Evolutionary conservation across 169 alveolate genomes (phyloP).

Genomic region (Theileria parva): DNA sequence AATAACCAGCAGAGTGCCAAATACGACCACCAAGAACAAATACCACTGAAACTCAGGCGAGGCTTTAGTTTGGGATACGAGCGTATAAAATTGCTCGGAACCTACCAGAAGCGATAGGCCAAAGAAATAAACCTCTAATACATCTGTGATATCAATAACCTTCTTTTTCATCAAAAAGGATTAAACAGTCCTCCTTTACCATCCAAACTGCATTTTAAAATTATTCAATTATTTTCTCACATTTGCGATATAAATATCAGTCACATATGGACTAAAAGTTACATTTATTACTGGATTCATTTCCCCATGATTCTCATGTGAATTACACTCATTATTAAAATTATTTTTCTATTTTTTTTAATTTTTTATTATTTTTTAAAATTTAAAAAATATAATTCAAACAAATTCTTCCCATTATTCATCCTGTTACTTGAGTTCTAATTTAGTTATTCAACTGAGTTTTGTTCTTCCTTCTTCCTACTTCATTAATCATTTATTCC

Average conservation of each 20-base stretch:
- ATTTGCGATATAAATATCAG: not conserved
- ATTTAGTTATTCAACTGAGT: not conserved
- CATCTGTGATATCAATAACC: not conserved
- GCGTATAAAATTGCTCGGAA: slow-evolving; percentile 22
- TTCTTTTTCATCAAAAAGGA: not conserved
- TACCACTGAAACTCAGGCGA: not conserved
- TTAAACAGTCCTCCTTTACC: not conserved
- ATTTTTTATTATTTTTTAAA: too few species aligned
- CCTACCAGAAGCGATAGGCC: slow-evolving; percentile 32
- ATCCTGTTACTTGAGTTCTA: not conserved
- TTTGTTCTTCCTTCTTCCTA: not conserved
- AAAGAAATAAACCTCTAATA: slow-evolving; percentile 11
- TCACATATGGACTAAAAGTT: not conserved
- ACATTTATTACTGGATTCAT: not conserved
- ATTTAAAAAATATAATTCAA: too few species aligned
- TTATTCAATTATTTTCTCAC: not conserved
- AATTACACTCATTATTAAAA: not conserved
- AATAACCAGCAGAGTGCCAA: not conserved
- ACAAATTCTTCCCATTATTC: not conserved
- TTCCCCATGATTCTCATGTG: not conserved
- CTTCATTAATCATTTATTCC: not conserved
- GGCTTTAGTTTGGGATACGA: slow-evolving; percentile 20
- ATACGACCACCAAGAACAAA: not conserved
- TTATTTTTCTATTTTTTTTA: too few species aligned
- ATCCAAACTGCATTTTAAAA: slow-evolving; percentile 5